Evolutionary conservation across 768 basidiomycete genomes (phyloP), one percentile per base, ranked within the genome.

Genomic region (Leccinum ochraceum): DNA sequence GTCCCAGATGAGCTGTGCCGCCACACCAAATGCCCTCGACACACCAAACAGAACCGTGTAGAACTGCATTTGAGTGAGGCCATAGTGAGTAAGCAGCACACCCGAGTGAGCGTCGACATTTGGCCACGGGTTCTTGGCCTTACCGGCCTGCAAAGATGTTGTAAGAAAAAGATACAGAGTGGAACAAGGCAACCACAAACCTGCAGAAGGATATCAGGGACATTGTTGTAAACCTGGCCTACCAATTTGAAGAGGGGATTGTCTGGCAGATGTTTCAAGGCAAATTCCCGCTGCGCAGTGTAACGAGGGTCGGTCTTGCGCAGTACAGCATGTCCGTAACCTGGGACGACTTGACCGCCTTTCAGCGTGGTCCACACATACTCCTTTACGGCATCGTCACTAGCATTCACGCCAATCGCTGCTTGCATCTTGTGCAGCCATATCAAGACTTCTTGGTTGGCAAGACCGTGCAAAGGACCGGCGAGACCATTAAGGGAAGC

Each of bases 41-140:
- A 97, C 92, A 80, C 94, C 95, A 76, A 97, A 97, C 61, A 97
- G 82, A 58, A 98, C 96, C 66, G 95, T 98, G 80, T 98, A 98
- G 83, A 91, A 98, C 73, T 93, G 85, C 89, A 95, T 94, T 76
- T 95, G 86, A 63, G 82, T 85, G 58, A 96, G 79, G 53, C 93
- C 93, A 69, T 94, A 95, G 77, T 95, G 80, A 30, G 89, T 89
- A 22, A 95, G 78, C 51, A 95, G 85, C 56, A 86, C 92, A 77
- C 93, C 94, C 16, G 96, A 98, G 80, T 96, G 95, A 54, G 95
- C 94, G 75, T 98, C 95, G 59, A 98, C 95, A 75, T 98, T 98
- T 50, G 95, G 95, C 90, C 90, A 94, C 2, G 92, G 92, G 80
- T 94, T 94, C 84, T 93, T 94, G 17, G 91, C 92, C 76, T 94